Evolutionary conservation across 345 rosid genomes (phyloP).

Genomic region (Ceriops decandra): DNA sequence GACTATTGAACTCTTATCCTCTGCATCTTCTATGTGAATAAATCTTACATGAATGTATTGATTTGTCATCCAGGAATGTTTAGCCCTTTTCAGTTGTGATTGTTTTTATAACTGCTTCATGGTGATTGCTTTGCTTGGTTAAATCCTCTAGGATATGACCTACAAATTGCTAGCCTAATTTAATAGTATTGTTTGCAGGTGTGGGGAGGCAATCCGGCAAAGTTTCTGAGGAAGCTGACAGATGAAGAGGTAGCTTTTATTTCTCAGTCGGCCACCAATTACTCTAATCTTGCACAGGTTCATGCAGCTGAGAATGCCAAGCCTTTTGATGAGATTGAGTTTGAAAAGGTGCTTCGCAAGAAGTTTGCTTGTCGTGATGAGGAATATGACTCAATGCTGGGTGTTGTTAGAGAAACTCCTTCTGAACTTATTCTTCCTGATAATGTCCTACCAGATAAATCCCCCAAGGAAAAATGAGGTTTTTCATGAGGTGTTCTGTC

Average conservation of each 20-base stretch:
- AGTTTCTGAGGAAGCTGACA: slow-evolving; percentile 79
- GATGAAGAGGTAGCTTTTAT: slow-evolving; percentile 69
- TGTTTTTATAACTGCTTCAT: not conserved
- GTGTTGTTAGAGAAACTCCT: slow-evolving; percentile 74
- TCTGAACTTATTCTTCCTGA: slow-evolving; percentile 75
- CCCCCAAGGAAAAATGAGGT: slow-evolving; percentile 52
- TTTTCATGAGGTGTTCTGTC: slow-evolving; percentile 21
- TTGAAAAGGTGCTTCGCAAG: slow-evolving; percentile 83
- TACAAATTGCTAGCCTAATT: not conserved
- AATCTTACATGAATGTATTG: not conserved
- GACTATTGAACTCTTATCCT: not conserved
- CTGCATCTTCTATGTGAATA: not conserved
- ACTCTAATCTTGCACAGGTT: slow-evolving; percentile 79
- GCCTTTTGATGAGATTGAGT: slow-evolving; percentile 72
- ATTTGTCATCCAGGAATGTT: not conserved
- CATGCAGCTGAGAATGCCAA: slow-evolving; percentile 90
- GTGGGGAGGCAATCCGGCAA: slow-evolving; percentile 98
- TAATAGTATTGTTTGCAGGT: slow-evolving; percentile 40
- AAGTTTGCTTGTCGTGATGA: slow-evolving; percentile 66
- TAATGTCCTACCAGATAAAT: slow-evolving; percentile 52
- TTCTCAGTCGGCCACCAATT: slow-evolving; percentile 70
- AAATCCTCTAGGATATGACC: not conserved
- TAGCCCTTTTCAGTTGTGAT: not conserved
- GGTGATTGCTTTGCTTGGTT: not conserved
- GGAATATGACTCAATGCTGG: slow-evolving; percentile 84